These are phyloP conservation scores for Lipomyces kockii DNA, from an alignment of 805 yeast species.

Conservation along the genomic window DNA sequence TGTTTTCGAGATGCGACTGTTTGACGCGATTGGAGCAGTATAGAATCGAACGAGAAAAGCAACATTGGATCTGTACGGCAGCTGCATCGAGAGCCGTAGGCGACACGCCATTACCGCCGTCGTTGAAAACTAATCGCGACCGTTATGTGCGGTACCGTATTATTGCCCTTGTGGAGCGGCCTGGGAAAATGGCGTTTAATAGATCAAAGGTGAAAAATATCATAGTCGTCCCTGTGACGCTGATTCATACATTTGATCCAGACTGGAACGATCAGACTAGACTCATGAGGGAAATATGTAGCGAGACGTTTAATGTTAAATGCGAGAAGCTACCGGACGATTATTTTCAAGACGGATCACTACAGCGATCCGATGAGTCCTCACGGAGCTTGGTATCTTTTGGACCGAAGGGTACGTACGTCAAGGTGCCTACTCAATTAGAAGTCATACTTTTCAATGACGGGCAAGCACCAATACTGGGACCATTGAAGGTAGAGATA, in stretches of 20 bases:
- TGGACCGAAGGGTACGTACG: constrained; percentile 18
- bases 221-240: constrained; percentile 5
- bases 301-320: constrained; percentile 4
- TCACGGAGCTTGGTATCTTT: constrained; percentile 13
- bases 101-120: constrained; percentile 17
- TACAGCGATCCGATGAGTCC: constrained; percentile 17
- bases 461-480: constrained; percentile 1
- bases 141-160: constrained; percentile 16
- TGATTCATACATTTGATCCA: constrained; percentile 2
- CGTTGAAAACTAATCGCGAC: constrained; percentile 3
- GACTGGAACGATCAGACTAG: neutral
- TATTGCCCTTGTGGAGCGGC: constrained; percentile 15
- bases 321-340: constrained; percentile 21
- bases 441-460: constrained; percentile 3
- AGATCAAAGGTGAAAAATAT: neutral
- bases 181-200: constrained; percentile 8
- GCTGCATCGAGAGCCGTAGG: neutral
- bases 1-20: constrained; percentile 16
- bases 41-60: neutral
- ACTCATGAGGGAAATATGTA: neutral
- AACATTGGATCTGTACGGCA: constrained; percentile 1
- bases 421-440: constrained; percentile 18
- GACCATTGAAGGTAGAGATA: constrained; percentile 13
- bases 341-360: constrained; percentile 26
- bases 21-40: neutral